Base-by-base conservation (phyloP, 352 stramenopile genomes). In the Pythium aquatile region DNA sequence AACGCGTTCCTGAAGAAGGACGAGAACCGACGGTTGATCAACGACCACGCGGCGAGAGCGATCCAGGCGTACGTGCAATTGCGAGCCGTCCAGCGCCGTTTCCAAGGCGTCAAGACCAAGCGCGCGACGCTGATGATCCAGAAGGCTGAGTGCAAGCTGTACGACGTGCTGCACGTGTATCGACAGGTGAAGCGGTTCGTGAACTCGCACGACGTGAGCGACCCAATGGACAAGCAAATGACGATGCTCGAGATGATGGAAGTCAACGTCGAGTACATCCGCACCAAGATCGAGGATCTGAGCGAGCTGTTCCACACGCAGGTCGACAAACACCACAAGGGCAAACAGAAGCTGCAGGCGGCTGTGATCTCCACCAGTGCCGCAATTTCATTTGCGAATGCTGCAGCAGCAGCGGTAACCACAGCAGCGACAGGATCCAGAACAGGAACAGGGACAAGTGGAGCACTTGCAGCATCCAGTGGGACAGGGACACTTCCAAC, bases 191-290 rank as follows among this genome's bases (percentile, higher is more conserved):
- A 90, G 69, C 72, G 79, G 24, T 74, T 66, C 46, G 74, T 90
- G n/a, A 75, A 83, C 42, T 85, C 77, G 30, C 73, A 89, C 42
- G 84, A 91, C 59, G 69, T 86, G 51, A 88, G 75, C 48, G 84
- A 93, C 55, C 77, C 81, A 46, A 87, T 90, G 71, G 84, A 93
- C 74, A 85, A 84, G 61, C 82, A 93, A 61, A 86, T 93, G 81
- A 90, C 80, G 26, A 89, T 93, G 82, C 75, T 93, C 26, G 84
- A 93, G 68, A 91, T 89, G 81, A 89, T 93, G 81, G 82, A 93
- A 52, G 84, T 91, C 28, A 91, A 93, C 58, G 79, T 91, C 56
- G 83, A 90, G 72, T 88, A 92, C 63, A 89, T 92, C 39, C 81
- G 83, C 48, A 89, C 78, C 47, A 88, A 89, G 66, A 87, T 92